A percentile compares a stretch with the other conserved stretches of the same genome.
Conservation (phyloP, 140 eudicot species). For the Stevia rebaudiana region DNA sequence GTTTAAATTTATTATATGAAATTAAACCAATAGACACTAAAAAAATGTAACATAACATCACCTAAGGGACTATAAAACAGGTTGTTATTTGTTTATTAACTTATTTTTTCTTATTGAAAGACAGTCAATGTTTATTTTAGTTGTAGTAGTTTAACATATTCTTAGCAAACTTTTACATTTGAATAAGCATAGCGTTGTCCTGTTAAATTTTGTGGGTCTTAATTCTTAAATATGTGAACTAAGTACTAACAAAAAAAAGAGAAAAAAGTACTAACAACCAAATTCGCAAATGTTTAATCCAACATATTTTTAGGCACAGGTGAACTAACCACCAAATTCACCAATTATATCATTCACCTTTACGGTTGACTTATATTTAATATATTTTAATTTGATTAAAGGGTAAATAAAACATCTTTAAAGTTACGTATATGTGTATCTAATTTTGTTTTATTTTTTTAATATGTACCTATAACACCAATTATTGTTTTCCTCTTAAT, state of each 20-base stretch:
- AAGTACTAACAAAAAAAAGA: no score
- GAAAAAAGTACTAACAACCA: no score
- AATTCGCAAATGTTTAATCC: background rate
- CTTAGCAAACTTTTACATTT: background rate
- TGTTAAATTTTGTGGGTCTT: background rate
- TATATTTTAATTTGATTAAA: background rate
- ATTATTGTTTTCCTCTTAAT: no score
- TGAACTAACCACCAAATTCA: slow-evolving; percentile 24
- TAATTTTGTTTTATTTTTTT: background rate
- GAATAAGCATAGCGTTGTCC: slow-evolving; percentile 1
- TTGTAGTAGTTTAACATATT: background rate
- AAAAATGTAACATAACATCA: no score
- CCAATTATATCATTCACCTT: slow-evolving; percentile 8
- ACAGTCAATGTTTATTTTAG: background rate
- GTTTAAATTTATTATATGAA: no score
- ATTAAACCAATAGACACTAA: no score
- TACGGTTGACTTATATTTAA: slow-evolving; percentile 13
- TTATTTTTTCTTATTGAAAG: background rate
- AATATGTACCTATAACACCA: background rate
- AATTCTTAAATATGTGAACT: background rate
- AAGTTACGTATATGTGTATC: no score
- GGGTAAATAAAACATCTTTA: background rate
- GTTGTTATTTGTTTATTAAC: no score
- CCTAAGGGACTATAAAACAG: no score
- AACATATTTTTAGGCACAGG: slow-evolving; percentile 11